Evolutionary conservation across 257 asterid genomes (phyloP).

Genomic region (Pogostemon cablin): DNA sequence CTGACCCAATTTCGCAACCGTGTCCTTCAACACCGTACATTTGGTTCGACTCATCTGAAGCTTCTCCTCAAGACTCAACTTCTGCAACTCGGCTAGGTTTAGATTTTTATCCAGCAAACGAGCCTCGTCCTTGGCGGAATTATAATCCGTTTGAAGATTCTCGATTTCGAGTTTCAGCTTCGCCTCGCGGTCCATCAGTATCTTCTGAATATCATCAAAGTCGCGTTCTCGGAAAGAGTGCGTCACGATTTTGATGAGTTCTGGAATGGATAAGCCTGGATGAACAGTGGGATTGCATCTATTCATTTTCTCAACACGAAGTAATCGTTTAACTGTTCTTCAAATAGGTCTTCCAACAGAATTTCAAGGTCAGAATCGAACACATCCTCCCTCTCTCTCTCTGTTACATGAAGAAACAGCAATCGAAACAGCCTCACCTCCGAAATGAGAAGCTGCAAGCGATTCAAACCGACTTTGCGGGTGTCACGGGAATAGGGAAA

Average conservation of each 20-base stretch:
- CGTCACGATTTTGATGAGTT: conserved; percentile 31
- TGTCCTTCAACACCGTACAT: not conserved
- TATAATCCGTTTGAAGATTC: conserved; percentile 28
- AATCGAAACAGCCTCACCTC: too few relatives aligned
- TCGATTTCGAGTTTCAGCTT: conserved; percentile 31
- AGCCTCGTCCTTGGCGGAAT: conserved; percentile 21
- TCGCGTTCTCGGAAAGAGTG: conserved; percentile 36
- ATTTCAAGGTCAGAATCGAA: too few relatives aligned
- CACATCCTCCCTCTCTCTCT: too few relatives aligned
- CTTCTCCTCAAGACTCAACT: not conserved
- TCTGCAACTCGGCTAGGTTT: not conserved
- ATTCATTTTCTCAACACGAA: conserved; percentile 21
- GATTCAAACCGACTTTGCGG: too few relatives aligned
- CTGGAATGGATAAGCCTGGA: conserved; percentile 32
- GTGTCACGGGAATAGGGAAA: not conserved
- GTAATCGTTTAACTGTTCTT: not conserved
- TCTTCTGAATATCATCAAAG: conserved; percentile 32
- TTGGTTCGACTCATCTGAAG: not conserved
- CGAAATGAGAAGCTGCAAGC: too few relatives aligned
- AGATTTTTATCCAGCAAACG: conserved; percentile 17
- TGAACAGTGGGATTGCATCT: not conserved
- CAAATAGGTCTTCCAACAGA: not conserved
- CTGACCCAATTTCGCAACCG: not conserved
- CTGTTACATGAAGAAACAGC: too few relatives aligned
- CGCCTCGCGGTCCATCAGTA: conserved; percentile 38